Base-by-base conservation (phyloP, 129 eudicot genomes). In the Flaveria robusta region DNA sequence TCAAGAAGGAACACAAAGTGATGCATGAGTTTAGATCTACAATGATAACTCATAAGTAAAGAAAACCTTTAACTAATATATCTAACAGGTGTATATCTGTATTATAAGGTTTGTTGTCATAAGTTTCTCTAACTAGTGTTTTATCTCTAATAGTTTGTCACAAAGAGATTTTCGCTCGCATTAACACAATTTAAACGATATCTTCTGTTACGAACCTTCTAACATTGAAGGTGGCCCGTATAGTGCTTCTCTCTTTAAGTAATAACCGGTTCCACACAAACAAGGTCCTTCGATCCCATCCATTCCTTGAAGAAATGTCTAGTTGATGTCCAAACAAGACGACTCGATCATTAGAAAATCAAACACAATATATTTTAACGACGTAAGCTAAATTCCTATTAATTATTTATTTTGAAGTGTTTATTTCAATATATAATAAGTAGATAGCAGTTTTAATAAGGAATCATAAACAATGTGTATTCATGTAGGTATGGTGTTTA, bases 231-330 rank as follows among this genome's bases (percentile, higher is more conserved):
- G 45, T 27, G 78, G 52, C 52, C 52, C 54, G 56, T 78, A 90
- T 63, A 90, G 46, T 14, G 92, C 85, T 60, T 83, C 83, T 70
- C 79, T 90, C 87, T 90, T 85, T 75, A 90, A 46, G 80, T 83
- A 90, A 47, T 77, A 90, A 20, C 96, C 88, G 7, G 96, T 87
- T 13, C 96, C 92, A 86, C 49, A 49, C 85, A 47, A 76, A 12
- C 82, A 50, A 8, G 90, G 65, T 27, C 96, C 96, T 7, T 75
- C 26, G 18, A 83, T 64, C 55, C 96, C 96, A 81, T 90, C 96
- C 92, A 87, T 83, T 3, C 90, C 92, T 81, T 73, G 92, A 9
- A 39, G 11, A 54, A 54, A n/a, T 8, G 24, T 54, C 60, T n/a
- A 7, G 10, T 54, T 54, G 24, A 47, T 47, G 18, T 47, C 52